A percentile compares a stretch with the other conserved stretches of the same genome.
These are phyloP conservation scores for Amauroascus niger DNA, from an alignment of 2,329 filamentous ascomycete genomes.

Conservation along the genomic window DNA sequence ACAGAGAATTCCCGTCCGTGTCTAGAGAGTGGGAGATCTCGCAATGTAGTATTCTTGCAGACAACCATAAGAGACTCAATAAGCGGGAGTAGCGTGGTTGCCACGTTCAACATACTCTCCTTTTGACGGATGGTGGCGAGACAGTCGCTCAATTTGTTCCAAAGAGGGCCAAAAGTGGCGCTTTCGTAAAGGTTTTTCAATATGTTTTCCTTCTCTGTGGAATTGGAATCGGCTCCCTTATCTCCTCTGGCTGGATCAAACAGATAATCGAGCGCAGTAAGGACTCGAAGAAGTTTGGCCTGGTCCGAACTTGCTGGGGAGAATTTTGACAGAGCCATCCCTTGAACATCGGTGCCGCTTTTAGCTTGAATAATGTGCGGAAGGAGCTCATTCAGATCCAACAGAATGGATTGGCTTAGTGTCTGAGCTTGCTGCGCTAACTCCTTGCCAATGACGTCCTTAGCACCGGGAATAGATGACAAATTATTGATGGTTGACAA, in stretches of 20 bases:
- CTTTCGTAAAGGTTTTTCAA: constrained; percentile 84
- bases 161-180: constrained; percentile 77
- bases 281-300: constrained; percentile 81
- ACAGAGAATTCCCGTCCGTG: constrained; percentile 58
- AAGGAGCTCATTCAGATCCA: constrained; percentile 73
- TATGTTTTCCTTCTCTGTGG: constrained; percentile 68
- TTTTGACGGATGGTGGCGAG: constrained; percentile 79
- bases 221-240: constrained; percentile 44
- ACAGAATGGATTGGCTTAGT: constrained; percentile 73
- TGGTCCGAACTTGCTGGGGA: constrained; percentile 93
- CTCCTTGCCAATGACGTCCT: constrained; percentile 84
- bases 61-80: constrained; percentile 98
- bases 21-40: constrained; percentile 50
- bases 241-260: constrained; percentile 66
- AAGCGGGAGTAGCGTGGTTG: constrained; percentile 83
- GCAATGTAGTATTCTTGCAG: constrained; percentile 89
- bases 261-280: constrained; percentile 90
- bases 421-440: constrained; percentile 77
- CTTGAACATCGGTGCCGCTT: constrained; percentile 89
- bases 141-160: constrained; percentile 84
- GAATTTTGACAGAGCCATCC: constrained; percentile 86
- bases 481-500: constrained; percentile 98
- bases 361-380: constrained; percentile 78
- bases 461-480: constrained; percentile 82
- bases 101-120: constrained; percentile 93